phyloP scores from a whole-genome alignment of 805 yeast genomes.

The Priceomyces fermenticarens region DNA sequence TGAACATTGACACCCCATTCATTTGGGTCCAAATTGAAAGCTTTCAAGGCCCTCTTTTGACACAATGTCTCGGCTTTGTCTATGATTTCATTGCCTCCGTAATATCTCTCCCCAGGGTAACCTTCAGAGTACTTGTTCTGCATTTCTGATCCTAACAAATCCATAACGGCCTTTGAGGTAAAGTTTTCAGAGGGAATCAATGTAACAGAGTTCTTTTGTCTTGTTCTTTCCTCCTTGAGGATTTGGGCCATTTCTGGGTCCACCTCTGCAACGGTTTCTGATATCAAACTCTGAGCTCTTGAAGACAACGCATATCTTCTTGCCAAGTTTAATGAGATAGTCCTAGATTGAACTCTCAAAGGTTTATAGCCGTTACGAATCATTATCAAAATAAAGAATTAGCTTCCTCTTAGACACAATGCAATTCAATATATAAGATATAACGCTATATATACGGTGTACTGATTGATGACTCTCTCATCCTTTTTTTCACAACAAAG shows the following conservation, averaged over 20 bases:
- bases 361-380: slow-evolving; percentile 28
- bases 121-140: slow-evolving; percentile 98
- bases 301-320: slow-evolving; percentile 63
- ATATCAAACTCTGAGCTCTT: slow-evolving; percentile 62
- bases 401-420: background rate
- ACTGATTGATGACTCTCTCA: no score
- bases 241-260: slow-evolving; percentile 79
- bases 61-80: slow-evolving; percentile 91
- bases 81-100: slow-evolving; percentile 97
- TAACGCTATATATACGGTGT: no score
- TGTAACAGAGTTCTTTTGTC: slow-evolving; percentile 92
- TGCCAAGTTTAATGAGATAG: slow-evolving; percentile 7
- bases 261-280: slow-evolving; percentile 57
- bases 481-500: no score
- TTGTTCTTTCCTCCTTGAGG: slow-evolving; percentile 74
- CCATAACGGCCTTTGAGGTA: slow-evolving; percentile 94
- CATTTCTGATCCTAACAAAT: slow-evolving; percentile 96
- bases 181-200: slow-evolving; percentile 97
- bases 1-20: slow-evolving; percentile 99
- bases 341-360: slow-evolving; percentile 16
- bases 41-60: slow-evolving; percentile 90
- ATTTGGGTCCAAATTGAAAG: slow-evolving; percentile 74
- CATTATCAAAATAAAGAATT: slow-evolving; percentile 14
- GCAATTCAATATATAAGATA: background rate
- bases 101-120: slow-evolving; percentile 98